A percentile compares a stretch with the other conserved stretches of the same genome.
Conservation (phyloP, 1,284 basidiomycete genomes). For the Ustanciosporium gigantosporum region DNA sequence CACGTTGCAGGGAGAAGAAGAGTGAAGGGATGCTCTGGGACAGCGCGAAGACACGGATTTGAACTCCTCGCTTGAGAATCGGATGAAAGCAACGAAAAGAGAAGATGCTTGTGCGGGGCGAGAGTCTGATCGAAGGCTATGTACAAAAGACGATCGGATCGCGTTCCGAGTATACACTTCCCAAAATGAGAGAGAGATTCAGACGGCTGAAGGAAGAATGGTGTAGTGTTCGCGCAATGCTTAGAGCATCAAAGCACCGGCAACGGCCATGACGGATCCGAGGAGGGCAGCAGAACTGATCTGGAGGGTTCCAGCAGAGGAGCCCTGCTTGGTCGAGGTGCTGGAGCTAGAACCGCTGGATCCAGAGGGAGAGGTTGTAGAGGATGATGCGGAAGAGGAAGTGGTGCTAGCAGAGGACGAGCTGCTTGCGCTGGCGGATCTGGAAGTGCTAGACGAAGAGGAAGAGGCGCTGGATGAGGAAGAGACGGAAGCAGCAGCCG, state of each 20-base stretch:
- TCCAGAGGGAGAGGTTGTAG: slow-evolving; percentile 5
- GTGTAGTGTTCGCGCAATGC: too few species aligned
- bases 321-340: slow-evolving; percentile 11
- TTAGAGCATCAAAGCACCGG: background rate
- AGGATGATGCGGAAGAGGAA: slow-evolving; percentile 1
- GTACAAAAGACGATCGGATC: too few species aligned
- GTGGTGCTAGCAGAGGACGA: slow-evolving; percentile 5
- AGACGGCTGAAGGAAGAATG: too few species aligned
- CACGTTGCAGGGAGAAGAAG: too few species aligned
- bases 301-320: slow-evolving; percentile 9
- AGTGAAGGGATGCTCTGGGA: too few species aligned
- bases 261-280: slow-evolving; percentile 19
- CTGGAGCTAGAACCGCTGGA: slow-evolving; percentile 4
- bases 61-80: too few species aligned
- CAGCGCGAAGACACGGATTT: too few species aligned
- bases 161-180: too few species aligned
- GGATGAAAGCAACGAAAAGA: too few species aligned
- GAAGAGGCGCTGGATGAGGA: slow-evolving; percentile 5
- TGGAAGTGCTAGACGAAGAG: slow-evolving; percentile 5
- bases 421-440: background rate
- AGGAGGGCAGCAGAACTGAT: slow-evolving; percentile 24
- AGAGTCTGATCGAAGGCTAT: too few species aligned
- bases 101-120: too few species aligned
- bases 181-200: too few species aligned
- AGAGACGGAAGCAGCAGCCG: slow-evolving; percentile 41